phyloP scores from a whole-genome alignment of 257 asterid genomes.

The Scutellaria minor region DNA sequence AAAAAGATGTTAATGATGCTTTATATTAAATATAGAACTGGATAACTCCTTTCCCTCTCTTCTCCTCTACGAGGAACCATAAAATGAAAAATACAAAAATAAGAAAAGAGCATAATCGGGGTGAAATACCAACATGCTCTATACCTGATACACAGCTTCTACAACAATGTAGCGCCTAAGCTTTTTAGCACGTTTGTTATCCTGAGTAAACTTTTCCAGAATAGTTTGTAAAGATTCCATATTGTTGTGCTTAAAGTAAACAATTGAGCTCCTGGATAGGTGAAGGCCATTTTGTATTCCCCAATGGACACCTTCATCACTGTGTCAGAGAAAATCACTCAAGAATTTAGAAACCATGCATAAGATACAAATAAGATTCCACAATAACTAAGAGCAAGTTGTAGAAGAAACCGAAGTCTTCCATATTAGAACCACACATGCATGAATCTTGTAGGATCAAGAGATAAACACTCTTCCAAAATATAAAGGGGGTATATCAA shows the following conservation, averaged over 20 bases:
- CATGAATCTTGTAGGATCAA: not conserved
- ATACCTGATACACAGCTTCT: slow-evolving; percentile 90
- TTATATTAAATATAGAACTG: not conserved
- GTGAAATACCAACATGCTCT: slow-evolving; percentile 12
- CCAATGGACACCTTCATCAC: slow-evolving; percentile 96
- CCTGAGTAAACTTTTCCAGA: slow-evolving; percentile 62
- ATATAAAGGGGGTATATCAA: not conserved
- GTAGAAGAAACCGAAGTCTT: not conserved
- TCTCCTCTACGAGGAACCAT: not conserved
- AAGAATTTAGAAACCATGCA: slow-evolving; percentile 7
- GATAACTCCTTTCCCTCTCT: not conserved
- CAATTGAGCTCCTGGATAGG: slow-evolving; percentile 78
- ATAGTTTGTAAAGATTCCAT: slow-evolving; percentile 65
- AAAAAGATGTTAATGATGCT: not conserved
- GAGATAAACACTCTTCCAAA: not conserved
- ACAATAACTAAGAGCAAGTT: not conserved
- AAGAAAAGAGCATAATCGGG: not conserved
- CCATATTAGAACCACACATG: not conserved
- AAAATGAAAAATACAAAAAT: not conserved
- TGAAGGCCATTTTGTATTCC: slow-evolving; percentile 89
- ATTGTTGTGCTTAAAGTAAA: slow-evolving; percentile 77
- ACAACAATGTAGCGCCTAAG: slow-evolving; percentile 82
- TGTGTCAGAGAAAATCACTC: slow-evolving; percentile 31
- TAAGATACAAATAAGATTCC: not conserved
- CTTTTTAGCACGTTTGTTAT: slow-evolving; percentile 71